Percentiles rank a stretch among this genome's conserved stretches.
phyloP scores from a whole-genome alignment of 73 alveolate species.

The Uronychia binucleata region DNA sequence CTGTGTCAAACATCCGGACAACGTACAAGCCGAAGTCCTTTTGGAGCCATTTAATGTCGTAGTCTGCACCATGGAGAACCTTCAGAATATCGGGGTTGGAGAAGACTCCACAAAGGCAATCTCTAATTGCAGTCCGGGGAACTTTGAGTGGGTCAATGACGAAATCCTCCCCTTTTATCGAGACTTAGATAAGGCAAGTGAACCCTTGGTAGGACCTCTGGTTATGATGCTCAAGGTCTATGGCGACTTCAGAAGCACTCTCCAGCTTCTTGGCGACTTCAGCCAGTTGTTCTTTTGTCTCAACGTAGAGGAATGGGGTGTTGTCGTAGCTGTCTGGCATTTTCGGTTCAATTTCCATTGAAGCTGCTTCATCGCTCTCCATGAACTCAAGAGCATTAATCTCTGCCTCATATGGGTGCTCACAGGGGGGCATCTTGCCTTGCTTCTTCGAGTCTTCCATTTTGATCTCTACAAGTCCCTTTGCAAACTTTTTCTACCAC shows the following conservation, averaged over 20 bases:
- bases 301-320: conserved; percentile 75
- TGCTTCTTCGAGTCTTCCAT: conserved; percentile 65
- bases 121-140: conserved; percentile 13
- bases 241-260: conserved; percentile 81
- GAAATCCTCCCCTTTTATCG: conserved; percentile 64
- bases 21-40: conserved; percentile 93
- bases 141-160: conserved; percentile 59
- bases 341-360: conserved; percentile 40
- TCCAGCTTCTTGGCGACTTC: conserved; percentile 71
- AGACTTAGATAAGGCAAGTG: conserved; percentile 92
- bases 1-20: conserved; percentile 95
- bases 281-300: conserved; percentile 68
- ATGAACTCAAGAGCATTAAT: conserved; percentile 44
- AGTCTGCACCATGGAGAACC: conserved; percentile 92
- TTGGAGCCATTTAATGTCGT: conserved; percentile 93
- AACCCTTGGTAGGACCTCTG: conserved; percentile 89
- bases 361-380: conserved; percentile 32
- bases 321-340: conserved; percentile 52
- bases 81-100: conserved; percentile 77
- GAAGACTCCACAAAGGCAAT: conserved; percentile 63
- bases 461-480: conserved; percentile 20
- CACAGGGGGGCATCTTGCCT: conserved; percentile 33
- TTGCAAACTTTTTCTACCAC: conserved; percentile 29
- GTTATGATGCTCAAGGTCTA: conserved; percentile 94
- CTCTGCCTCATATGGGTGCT: conserved; percentile 80